These are phyloP conservation scores for Glaciozyma antarctica DNA, from an alignment of 768 basidiomycete genomes.

Conservation along the genomic window DNA sequence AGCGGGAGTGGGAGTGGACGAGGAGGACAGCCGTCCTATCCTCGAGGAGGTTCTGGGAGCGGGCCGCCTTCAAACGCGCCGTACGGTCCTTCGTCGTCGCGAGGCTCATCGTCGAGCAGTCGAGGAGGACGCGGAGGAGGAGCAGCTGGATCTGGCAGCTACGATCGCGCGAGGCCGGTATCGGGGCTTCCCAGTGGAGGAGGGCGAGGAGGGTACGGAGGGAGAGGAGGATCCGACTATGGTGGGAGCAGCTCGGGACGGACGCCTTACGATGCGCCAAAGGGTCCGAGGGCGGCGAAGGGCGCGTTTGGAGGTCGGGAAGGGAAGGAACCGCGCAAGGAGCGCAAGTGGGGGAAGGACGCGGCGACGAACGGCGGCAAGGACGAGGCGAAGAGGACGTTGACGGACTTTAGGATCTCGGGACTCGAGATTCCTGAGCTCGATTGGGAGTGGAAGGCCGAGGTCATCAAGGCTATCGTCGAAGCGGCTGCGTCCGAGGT, in stretches of 20 bases:
- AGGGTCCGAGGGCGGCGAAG: constrained; percentile 14
- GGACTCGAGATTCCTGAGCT: constrained; percentile 75
- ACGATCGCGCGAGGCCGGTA: neutral
- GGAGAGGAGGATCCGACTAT: neutral
- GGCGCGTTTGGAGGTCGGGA: neutral
- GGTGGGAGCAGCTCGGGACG: neutral
- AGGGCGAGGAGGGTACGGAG: neutral
- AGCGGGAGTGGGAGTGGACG: constrained; percentile 16
- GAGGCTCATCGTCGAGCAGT: neutral
- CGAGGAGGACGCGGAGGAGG: neutral
- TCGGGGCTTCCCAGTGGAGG: neutral
- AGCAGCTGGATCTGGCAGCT: neutral
- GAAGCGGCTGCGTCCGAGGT: neutral
- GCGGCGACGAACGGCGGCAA: constrained; percentile 40
- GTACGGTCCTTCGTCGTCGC: neutral
- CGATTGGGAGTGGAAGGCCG: constrained; percentile 63
- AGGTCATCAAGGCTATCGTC: constrained; percentile 1
- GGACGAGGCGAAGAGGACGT: constrained; percentile 53
- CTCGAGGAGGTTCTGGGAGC: constrained; percentile 17
- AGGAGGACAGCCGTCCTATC: neutral
- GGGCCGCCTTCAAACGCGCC: neutral
- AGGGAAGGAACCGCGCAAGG: constrained; percentile 12
- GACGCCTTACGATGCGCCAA: constrained; percentile 14
- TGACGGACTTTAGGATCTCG: constrained; percentile 96
- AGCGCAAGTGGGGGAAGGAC: constrained; percentile 26